Conservation (phyloP, 495 filamentous ascomycete genomes). For the Trichocladium uniseriatum region DNA sequence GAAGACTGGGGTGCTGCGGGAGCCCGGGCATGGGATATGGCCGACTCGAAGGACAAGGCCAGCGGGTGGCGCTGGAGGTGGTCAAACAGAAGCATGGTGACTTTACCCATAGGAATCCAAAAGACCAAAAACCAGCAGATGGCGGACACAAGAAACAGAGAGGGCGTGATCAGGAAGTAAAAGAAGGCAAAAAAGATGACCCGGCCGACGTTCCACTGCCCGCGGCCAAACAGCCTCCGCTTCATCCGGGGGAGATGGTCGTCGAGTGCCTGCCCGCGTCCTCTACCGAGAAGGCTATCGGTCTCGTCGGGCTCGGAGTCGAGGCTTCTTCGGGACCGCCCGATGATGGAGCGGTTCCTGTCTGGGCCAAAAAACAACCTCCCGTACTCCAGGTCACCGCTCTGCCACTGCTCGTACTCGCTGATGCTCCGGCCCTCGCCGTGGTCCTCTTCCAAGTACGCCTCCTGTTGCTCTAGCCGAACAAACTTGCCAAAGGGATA, state of each 20-base stretch:
- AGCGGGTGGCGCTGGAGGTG: constrained; percentile 90
- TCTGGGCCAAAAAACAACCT: constrained; percentile 89
- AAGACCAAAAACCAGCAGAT: constrained; percentile 96
- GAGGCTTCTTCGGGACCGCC: constrained; percentile 78
- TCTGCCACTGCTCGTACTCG: constrained; percentile 99
- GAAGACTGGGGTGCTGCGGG: constrained; percentile 65
- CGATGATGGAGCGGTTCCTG: constrained; percentile 70
- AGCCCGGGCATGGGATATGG: constrained; percentile 61
- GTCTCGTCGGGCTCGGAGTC: constrained; percentile 77
- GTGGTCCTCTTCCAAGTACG: constrained; percentile 90
- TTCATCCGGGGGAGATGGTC: constrained; percentile 54
- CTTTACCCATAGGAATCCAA: constrained; percentile 97
- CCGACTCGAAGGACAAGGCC: constrained; percentile 85
- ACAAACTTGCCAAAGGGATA: constrained; percentile 98
- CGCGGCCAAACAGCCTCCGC: constrained; percentile 85
- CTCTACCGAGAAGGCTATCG: constrained; percentile 77
- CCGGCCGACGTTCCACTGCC: constrained; percentile 88
- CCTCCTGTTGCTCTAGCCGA: constrained; percentile 82
- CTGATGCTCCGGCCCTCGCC: constrained; percentile 99
- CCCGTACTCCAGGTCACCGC: constrained; percentile 90
- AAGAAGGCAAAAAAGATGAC: constrained; percentile 96
- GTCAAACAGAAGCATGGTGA: constrained; percentile 79
- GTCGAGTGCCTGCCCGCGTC: constrained; percentile 29
- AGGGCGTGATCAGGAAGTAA: constrained; percentile 86
- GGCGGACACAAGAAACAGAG: constrained; percentile 72